Evolutionary conservation across 495 filamentous ascomycete genomes (phyloP), one percentile per base, ranked within the genome.

Genomic region (Trichoderma erinaceum): DNA sequence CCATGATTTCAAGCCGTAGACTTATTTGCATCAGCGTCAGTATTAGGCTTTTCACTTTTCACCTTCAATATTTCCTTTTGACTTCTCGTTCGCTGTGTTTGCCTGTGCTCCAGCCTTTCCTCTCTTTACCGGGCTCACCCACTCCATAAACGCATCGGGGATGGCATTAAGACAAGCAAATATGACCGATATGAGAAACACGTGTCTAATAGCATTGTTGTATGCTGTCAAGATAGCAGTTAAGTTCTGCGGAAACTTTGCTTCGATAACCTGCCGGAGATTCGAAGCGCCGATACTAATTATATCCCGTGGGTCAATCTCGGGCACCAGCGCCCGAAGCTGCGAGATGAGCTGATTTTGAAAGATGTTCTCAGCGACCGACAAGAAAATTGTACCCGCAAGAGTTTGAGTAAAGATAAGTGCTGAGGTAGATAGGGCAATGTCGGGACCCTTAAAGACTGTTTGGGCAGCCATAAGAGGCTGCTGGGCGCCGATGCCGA

Each of bases 401-500:
- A 92, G 76, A 6, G 78, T 82, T 71, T 90, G 88, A 8, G 75
- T 66, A 66, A 91, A 89, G 66, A 89, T 81, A 69, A 91, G 82
- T 7, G 89, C 66, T 0, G 86, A 79, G 10, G 85, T 82, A 44
- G 85, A 88, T 7, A 84, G 85, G 11, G 88, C 73, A 5, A 88
- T 80, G 68, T 91, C 86, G 2, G 75, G 71, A 2, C 75, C 72
- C 0, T 74, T 67, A 7, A 92, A 75, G 66, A 76, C 78, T 71
- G 73, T 80, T 76, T 71, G 82, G 1, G 82, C 84, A 13, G 83
- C 87, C 61, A 89, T 75, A 6, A 81, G 73, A 5, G 82, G 74
- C 73, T 87, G 83, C 70, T 90, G 88, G 78, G 88, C 80, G 11
- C 88, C 88, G 0, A 84, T 68, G 0, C 89, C 90, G 5, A 89